Base-by-base conservation (phyloP, 2,329 filamentous ascomycete species). In the Cladosporium sp. region DNA sequence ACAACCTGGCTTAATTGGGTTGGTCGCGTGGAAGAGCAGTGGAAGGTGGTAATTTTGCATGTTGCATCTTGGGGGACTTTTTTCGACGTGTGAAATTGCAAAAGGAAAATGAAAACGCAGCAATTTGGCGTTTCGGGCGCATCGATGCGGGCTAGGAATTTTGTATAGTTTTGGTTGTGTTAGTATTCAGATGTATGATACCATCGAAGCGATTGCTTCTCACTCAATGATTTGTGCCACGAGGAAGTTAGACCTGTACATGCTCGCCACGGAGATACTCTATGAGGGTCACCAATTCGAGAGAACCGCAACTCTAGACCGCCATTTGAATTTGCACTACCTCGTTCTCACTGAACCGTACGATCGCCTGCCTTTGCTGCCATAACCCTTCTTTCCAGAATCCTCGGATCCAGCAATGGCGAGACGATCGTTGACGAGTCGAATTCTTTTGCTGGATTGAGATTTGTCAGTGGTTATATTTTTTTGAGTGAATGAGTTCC, bases 1-100 rank as follows among this genome's bases (percentile, higher is more conserved):
- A 99, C 82, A 94, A 93, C 78, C 96, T 99, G 82, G 94, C 92
- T 73, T 98, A 72, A 21, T n/a, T 99, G 82, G 94, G 92, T 73
- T 98, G 71, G 28, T n/a, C n/a, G 41, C 15, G 36, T 30, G 41
- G 36, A 21, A 54, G 26, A 28, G 26, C 10, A 54, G 51, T 32
- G 24, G 26, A 34, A 26, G 10, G 8, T 55, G 30, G 8, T 21
- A 15, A 30, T 30, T 10, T 55, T 32, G 32, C 30, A 21, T 21
- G 18, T 36, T 36, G 59, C 59, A 62, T 52, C 3, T 28, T 21
- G 15, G 44, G 44, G 36, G 51, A 52, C 18, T 11, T 41, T 57
- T 41, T 64, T 57, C 44, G 11, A 38, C 32, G 5, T 54, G 59
- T 62, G 41, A 21, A 52, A 18, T 32, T 54, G 59, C 52, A 41